Percentiles rank a stretch among this genome's conserved stretches.
These are phyloP conservation scores for Beauveria sp. DNA, from an alignment of 2,329 filamentous ascomycete genomes.

Conservation along the genomic window DNA sequence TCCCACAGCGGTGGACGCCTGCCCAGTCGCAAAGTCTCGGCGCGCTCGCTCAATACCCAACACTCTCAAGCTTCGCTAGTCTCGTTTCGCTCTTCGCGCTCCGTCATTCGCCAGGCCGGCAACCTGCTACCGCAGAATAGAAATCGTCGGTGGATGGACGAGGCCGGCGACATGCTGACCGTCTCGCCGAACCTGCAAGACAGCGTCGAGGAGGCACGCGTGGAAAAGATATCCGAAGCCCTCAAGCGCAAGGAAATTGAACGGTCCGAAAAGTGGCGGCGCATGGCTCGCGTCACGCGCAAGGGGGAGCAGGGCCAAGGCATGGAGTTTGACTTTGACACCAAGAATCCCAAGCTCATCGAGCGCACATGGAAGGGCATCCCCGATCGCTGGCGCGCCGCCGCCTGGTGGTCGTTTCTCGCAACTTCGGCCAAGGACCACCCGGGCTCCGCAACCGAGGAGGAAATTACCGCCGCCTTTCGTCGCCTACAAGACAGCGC, in stretches of 20 bases:
- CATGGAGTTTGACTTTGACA: slow-evolving; percentile 71
- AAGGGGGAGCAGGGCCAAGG: slow-evolving; percentile 46
- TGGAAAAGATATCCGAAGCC: slow-evolving; percentile 44
- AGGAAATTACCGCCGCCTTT: slow-evolving; percentile 64
- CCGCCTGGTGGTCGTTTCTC: slow-evolving; percentile 93
- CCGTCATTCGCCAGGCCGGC: slow-evolving; percentile 48
- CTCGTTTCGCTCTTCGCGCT: slow-evolving; percentile 46
- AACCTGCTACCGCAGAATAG: slow-evolving; percentile 55
- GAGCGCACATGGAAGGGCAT: slow-evolving; percentile 97
- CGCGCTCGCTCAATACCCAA: slow-evolving; percentile 52
- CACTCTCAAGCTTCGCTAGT: slow-evolving; percentile 42
- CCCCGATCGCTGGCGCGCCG: slow-evolving; percentile 86
- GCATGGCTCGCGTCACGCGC: slow-evolving; percentile 53
- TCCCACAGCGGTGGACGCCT: slow-evolving; percentile 31
- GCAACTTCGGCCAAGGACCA: slow-evolving; percentile 63
- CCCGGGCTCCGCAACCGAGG: slow-evolving; percentile 54
- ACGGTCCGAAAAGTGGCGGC: slow-evolving; percentile 59
- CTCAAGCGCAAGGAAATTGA: slow-evolving; percentile 56
- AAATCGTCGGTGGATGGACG: slow-evolving; percentile 54
- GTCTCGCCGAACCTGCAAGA: slow-evolving; percentile 49
- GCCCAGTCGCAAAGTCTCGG: slow-evolving; percentile 48
- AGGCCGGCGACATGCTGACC: slow-evolving; percentile 60
- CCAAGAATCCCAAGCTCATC: slow-evolving; percentile 73
- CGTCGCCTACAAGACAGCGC: slow-evolving; percentile 63
- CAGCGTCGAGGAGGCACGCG: slow-evolving; percentile 47